phyloP scores from a whole-genome alignment of 2,329 filamentous ascomycete genomes.

The Alternaria postmessia region DNA sequence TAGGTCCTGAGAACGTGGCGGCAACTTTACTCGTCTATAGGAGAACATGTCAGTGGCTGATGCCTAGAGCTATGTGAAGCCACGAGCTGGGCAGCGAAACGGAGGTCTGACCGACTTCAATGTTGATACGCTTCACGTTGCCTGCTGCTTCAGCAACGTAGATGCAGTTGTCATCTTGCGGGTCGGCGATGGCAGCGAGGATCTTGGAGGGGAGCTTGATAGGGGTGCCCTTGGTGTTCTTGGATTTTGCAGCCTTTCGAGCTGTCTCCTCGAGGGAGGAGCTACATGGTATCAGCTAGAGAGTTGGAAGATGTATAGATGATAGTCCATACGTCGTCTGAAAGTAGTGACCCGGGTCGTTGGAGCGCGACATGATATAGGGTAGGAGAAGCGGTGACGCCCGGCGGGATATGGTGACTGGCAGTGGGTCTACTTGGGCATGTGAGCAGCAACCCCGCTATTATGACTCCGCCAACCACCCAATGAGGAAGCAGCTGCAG shows the following conservation, averaged over 20 bases:
- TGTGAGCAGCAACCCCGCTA: slow-evolving; percentile 17
- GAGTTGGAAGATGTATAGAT: background rate
- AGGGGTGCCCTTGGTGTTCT: slow-evolving; percentile 85
- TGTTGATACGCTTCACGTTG: slow-evolving; percentile 73
- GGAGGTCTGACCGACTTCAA: slow-evolving; percentile 72
- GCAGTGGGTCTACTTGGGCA: slow-evolving; percentile 12
- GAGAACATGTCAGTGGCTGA: slow-evolving; percentile 20
- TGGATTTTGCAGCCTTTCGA: slow-evolving; percentile 74
- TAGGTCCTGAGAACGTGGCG: slow-evolving; percentile 73
- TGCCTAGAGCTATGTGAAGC: slow-evolving; percentile 2
- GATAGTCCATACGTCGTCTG: slow-evolving; percentile 78
- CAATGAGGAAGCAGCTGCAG: background rate
- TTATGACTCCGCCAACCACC: slow-evolving; percentile 9
- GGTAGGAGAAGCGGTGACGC: slow-evolving; percentile 19
- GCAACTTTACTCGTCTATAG: slow-evolving; percentile 48
- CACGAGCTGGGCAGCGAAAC: slow-evolving; percentile 9
- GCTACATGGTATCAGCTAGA: slow-evolving; percentile 44
- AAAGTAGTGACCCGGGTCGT: slow-evolving; percentile 84
- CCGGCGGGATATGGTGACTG: background rate
- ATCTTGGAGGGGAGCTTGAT: slow-evolving; percentile 86
- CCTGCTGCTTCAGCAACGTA: slow-evolving; percentile 91
- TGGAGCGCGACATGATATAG: slow-evolving; percentile 46
- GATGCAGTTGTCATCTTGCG: slow-evolving; percentile 67
- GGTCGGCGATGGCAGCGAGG: slow-evolving; percentile 75
- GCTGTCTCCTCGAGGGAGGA: slow-evolving; percentile 60